Conservation (phyloP, 495 filamentous ascomycete genomes). For the Trichodelitschia bisporula region DNA sequence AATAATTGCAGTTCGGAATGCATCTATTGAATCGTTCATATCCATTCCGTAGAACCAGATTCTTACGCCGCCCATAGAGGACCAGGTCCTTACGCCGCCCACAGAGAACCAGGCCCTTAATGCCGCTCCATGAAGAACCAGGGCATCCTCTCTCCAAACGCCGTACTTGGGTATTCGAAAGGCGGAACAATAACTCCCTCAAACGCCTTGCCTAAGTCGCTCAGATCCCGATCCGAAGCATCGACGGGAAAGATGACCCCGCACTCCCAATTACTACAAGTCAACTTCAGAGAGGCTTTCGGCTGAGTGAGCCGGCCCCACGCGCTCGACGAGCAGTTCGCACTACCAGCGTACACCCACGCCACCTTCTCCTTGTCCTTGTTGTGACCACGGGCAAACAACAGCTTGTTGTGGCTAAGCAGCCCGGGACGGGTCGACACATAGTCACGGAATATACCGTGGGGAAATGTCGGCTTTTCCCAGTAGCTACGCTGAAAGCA, state of each 20-base stretch:
- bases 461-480: slow-evolving; percentile 38
- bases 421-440: slow-evolving; percentile 36
- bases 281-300: no score
- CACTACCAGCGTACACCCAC: slow-evolving; percentile 81
- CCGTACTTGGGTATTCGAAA: slow-evolving; percentile 34
- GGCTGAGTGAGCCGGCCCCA: slow-evolving; percentile 55
- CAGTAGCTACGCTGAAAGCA: slow-evolving; percentile 51
- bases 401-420: slow-evolving; percentile 76
- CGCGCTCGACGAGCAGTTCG: slow-evolving; percentile 77
- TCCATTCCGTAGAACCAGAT: no score
- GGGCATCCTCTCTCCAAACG: slow-evolving; percentile 23
- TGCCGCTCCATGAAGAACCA: slow-evolving; percentile 29
- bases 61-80: no score
- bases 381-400: slow-evolving; percentile 28
- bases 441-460: slow-evolving; percentile 46
- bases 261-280: slow-evolving; percentile 89
- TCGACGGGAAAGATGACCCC: slow-evolving; percentile 47
- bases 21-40: no score
- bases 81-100: no score
- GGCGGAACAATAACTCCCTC: slow-evolving; percentile 37
- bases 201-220: slow-evolving; percentile 27
- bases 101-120: no score
- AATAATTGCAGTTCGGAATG: no score
- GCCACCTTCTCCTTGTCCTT: slow-evolving; percentile 10
- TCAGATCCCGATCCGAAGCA: slow-evolving; percentile 4